These are phyloP conservation scores for Pseudozyma flocculosa DNA, from an alignment of 1,284 basidiomycete genomes.

Conservation along the genomic window DNA sequence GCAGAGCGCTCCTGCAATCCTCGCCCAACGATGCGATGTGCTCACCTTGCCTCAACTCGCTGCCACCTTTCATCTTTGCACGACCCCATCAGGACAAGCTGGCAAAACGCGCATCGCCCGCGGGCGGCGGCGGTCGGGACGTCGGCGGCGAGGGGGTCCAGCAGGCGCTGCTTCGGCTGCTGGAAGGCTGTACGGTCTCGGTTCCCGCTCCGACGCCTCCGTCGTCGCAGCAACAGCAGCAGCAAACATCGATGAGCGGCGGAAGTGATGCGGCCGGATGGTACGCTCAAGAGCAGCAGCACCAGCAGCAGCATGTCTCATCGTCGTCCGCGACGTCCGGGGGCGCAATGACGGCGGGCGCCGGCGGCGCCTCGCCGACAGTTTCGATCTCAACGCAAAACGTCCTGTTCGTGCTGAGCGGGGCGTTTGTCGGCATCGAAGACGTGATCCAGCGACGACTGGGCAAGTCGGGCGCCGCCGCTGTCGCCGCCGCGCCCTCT, in stretches of 20 bases:
- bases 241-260: too few species aligned
- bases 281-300: too few species aligned
- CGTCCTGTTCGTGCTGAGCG: slow-evolving; percentile 63
- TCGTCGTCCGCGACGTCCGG: slow-evolving; percentile 1
- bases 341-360: background rate
- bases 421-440: slow-evolving; percentile 90
- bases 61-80: too few species aligned
- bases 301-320: too few species aligned
- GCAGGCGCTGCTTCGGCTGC: slow-evolving; percentile 82
- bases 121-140: slow-evolving; percentile 64
- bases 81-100: slow-evolving; percentile 88
- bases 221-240: too few species aligned
- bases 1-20: too few species aligned
- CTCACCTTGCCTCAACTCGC: too few species aligned
- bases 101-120: slow-evolving; percentile 58
- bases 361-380: too few species aligned
- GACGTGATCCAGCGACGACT: slow-evolving; percentile 62
- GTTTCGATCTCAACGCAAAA: too few species aligned
- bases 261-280: slow-evolving; percentile 60
- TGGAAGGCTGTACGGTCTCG: slow-evolving; percentile 84
- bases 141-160: slow-evolving; percentile 96
- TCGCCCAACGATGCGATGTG: too few species aligned
- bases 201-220: slow-evolving; percentile 63
- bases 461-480: background rate
- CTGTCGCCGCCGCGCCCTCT: too few species aligned